Percentiles rank a stretch among this genome's conserved stretches.
Evolutionary conservation across 495 filamentous ascomycete genomes (phyloP).

Genomic region (Podospora fimiseda): DNA sequence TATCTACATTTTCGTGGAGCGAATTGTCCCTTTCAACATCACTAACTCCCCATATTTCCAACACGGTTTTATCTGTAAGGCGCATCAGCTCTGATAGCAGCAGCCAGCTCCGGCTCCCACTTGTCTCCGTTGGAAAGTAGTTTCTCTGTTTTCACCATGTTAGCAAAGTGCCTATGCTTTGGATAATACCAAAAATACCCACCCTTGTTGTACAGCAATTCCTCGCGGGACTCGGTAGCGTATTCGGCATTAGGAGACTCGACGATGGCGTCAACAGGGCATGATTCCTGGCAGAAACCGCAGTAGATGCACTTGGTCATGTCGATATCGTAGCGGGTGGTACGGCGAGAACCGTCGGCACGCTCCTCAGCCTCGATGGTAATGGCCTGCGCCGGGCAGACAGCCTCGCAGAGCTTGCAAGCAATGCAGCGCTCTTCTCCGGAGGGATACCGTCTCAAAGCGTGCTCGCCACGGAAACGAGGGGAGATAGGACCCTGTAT

Average conservation of each 20-base stretch:
- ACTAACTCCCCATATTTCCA: slow-evolving; percentile 1
- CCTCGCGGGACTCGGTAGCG: slow-evolving; percentile 93
- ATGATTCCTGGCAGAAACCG: slow-evolving; percentile 98
- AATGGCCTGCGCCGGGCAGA: slow-evolving; percentile 95
- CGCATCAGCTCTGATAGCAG: slow-evolving; percentile 79
- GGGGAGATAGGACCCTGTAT: slow-evolving; percentile 84
- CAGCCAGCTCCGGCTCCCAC: slow-evolving; percentile 97
- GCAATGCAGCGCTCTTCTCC: slow-evolving; percentile 98
- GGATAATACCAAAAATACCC: slow-evolving; percentile 8
- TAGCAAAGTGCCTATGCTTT: slow-evolving; percentile 3
- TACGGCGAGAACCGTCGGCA: slow-evolving; percentile 87
- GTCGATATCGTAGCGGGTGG: slow-evolving; percentile 97
- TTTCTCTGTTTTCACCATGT: slow-evolving; percentile 47
- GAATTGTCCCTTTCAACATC: background rate
- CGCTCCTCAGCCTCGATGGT: slow-evolving; percentile 99
- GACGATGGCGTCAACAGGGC: slow-evolving; percentile 96
- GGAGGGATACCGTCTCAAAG: slow-evolving; percentile 87
- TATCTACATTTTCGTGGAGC: slow-evolving; percentile 21
- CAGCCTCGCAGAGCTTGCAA: slow-evolving; percentile 97
- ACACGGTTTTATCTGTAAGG: slow-evolving; percentile 64
- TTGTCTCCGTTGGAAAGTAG: slow-evolving; percentile 85
- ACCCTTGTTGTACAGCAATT: slow-evolving; percentile 98
- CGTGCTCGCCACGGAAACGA: slow-evolving; percentile 95
- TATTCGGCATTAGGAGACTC: slow-evolving; percentile 97
- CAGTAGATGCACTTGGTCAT: slow-evolving; percentile 99